Base-by-base conservation (phyloP, 441 rosid species). In the Adansonia rubrostipa region DNA sequence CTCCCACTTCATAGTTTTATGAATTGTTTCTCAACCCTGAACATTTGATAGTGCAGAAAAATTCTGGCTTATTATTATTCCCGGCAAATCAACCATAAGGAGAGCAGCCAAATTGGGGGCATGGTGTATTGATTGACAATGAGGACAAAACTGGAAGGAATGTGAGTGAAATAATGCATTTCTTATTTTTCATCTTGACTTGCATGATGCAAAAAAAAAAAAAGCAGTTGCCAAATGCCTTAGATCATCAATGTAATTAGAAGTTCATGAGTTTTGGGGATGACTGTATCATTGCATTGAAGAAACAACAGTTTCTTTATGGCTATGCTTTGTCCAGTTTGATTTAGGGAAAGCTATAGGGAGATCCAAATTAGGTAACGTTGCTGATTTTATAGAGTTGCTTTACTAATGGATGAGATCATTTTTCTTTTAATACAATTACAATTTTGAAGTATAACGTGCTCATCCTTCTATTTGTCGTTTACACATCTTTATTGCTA, bases 1-100 rank as follows among this genome's bases (percentile, higher is more conserved):
- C 75, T 48, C 8, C 15, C 11, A 4, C 45, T n/a, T 28, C 42
- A 28, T 33, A 71, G 61, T 45, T 33, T 48, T 57, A 19, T 53
- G 24, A 20, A 50, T 20, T 36, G 47, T 74, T 20, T 58, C 17
- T 17, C 28, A 40, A 40, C 56, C 56, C 20, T 40, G 24, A 33
- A 58, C 24, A 42, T 57, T 22, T 45, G 65, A 57, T 64, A 40
- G 24, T 61, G 75, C 19, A 44, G 15, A 56, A 65, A 48, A 71
- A 44, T 28, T 70, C 9, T 45, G 56, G 60, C 68, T 63, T 64
- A 64, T 70, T 19, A 6, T 70, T 71, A n/a, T 42, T 58, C 68
- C 33, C 40, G 73, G 47, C 64, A 53, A 66, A 68, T 79, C 78
- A 66, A 47, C 73, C 13, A 17, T 45, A 48, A 40, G 42, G 74